Evolutionary conservation across 192 early-diverging fungal species (phyloP).

Genomic region (Backusella australiensis): DNA sequence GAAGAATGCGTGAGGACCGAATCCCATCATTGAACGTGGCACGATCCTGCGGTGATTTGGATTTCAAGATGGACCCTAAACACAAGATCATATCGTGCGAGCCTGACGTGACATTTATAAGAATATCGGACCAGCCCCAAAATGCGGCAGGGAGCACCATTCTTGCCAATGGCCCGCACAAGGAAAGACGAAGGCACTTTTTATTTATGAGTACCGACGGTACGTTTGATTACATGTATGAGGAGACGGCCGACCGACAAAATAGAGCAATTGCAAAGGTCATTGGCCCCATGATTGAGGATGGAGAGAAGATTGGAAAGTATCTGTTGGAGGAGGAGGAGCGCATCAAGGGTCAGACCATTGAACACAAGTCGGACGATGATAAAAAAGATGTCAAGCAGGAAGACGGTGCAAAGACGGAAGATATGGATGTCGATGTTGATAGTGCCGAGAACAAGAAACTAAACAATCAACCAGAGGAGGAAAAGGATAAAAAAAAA

Average conservation of each 20-base stretch:
- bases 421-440: neutral
- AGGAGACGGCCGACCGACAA: conserved; percentile 45
- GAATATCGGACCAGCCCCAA: conserved; percentile 26
- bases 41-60: conserved; percentile 54
- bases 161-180: neutral
- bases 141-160: neutral
- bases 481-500: neutral
- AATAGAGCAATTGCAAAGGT: conserved; percentile 46
- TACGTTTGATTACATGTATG: conserved; percentile 57
- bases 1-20: conserved; percentile 20
- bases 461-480: neutral
- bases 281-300: conserved; percentile 52
- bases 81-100: conserved; percentile 50
- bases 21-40: conserved; percentile 55
- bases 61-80: conserved; percentile 53
- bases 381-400: neutral
- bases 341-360: conserved; percentile 4
- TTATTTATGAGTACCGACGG: conserved; percentile 60
- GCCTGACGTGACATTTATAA: conserved; percentile 54
- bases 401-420: conserved; percentile 29
- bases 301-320: conserved; percentile 41
- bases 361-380: conserved; percentile 9
- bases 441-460: neutral
- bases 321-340: conserved; percentile 26
- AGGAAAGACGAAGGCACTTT: conserved; percentile 38